Percentiles rank a stretch among this genome's conserved stretches.
phyloP scores from a whole-genome alignment of 352 stramenopile species.

The Globisporangium cederbergense region DNA sequence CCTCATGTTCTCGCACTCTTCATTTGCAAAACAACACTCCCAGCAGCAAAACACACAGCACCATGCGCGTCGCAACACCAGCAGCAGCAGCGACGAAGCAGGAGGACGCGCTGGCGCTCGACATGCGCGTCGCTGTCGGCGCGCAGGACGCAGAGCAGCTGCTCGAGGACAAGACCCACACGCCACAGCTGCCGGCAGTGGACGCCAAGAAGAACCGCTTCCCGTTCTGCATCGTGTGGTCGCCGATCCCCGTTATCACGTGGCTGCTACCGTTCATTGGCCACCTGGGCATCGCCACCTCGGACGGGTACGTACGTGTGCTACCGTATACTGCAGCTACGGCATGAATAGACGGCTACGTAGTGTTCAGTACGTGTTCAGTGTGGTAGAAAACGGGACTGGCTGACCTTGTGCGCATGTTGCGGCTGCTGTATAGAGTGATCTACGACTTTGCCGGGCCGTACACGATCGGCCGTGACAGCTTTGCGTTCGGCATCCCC shows the following conservation, averaged over 20 bases:
- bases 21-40: too few species aligned
- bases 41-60: too few species aligned
- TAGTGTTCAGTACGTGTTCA: too few species aligned
- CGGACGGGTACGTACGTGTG: constrained; percentile 43
- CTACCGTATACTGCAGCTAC: not conserved
- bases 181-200: constrained; percentile 5
- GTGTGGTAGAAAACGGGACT: too few species aligned
- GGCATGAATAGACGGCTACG: too few species aligned
- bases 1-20: too few species aligned
- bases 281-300: constrained; percentile 93
- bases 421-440: constrained; percentile 42
- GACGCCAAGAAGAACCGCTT: constrained; percentile 53
- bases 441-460: constrained; percentile 96
- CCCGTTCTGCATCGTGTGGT: constrained; percentile 93
- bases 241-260: constrained; percentile 86
- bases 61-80: too few species aligned
- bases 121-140: constrained; percentile 6
- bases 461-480: constrained; percentile 89
- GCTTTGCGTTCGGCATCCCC: constrained; percentile 85
- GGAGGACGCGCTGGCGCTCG: constrained; percentile 7
- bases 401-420: not conserved
- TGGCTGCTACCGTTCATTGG: constrained; percentile 96
- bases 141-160: constrained; percentile 2
- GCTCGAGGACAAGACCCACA: not conserved
- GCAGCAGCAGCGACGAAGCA: not conserved